Conservation (phyloP, 495 filamentous ascomycete species). For the Hyaloscypha bicolor region DNA sequence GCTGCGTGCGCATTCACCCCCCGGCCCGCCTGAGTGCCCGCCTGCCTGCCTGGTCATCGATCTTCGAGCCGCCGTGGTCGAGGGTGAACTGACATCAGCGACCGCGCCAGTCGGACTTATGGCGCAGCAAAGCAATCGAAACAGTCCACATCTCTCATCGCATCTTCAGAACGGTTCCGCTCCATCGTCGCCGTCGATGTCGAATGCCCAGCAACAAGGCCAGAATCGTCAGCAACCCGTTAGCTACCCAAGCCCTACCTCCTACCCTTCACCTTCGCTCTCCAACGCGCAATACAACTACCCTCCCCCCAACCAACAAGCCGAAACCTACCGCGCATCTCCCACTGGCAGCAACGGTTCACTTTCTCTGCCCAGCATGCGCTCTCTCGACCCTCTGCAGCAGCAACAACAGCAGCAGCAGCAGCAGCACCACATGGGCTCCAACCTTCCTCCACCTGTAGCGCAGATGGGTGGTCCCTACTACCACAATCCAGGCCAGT, state of each 20-base stretch:
- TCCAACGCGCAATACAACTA: slow-evolving; percentile 56
- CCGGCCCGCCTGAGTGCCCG: too few species aligned
- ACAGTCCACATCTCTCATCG: slow-evolving; percentile 27
- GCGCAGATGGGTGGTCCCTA: slow-evolving; percentile 36
- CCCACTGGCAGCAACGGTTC: slow-evolving; percentile 54
- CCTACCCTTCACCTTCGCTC: slow-evolving; percentile 59
- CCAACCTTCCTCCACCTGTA: slow-evolving; percentile 37
- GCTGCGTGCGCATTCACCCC: neutral
- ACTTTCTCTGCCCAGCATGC: slow-evolving; percentile 69
- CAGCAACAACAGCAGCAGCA: slow-evolving; percentile 46
- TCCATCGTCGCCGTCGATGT: slow-evolving; percentile 47
- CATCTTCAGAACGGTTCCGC: slow-evolving; percentile 34
- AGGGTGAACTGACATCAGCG: slow-evolving; percentile 13
- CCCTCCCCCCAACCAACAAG: slow-evolving; percentile 45
- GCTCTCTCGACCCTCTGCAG: slow-evolving; percentile 53
- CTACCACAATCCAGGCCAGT: slow-evolving; percentile 39
- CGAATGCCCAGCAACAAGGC: slow-evolving; percentile 47
- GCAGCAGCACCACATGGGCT: slow-evolving; percentile 45
- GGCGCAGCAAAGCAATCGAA: slow-evolving; percentile 32
- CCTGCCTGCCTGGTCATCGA: neutral
- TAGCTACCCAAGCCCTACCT: slow-evolving; percentile 57
- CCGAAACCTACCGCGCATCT: slow-evolving; percentile 53
- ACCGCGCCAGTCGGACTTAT: slow-evolving; percentile 18
- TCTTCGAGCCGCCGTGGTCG: slow-evolving; percentile 3
- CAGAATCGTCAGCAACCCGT: slow-evolving; percentile 50